These are phyloP conservation scores for Tricladium varicosporioides DNA, from an alignment of 2,329 filamentous ascomycete species.

Conservation along the genomic window DNA sequence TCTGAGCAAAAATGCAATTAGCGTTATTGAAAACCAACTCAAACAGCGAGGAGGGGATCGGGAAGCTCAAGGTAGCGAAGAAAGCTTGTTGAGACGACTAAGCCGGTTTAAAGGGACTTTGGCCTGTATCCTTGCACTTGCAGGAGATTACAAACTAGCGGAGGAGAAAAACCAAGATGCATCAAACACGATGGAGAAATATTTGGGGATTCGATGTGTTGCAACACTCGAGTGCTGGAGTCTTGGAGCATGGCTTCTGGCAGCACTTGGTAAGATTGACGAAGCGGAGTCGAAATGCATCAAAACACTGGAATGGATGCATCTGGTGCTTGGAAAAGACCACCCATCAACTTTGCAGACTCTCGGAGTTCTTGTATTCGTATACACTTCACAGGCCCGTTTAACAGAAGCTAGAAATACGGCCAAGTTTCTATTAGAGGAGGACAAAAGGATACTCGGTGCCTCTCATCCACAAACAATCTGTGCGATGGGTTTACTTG, in stretches of 20 bases:
- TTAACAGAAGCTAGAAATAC: slow-evolving; percentile 2
- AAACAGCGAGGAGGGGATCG: too few species aligned
- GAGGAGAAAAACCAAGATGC: neutral
- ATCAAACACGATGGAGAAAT: neutral
- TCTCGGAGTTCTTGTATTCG: slow-evolving; percentile 2
- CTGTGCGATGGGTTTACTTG: neutral
- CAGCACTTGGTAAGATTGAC: neutral
- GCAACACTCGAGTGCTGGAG: neutral
- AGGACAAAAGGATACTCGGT: neutral
- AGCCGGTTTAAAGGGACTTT: neutral
- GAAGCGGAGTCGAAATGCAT: neutral
- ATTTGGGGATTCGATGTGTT: neutral
- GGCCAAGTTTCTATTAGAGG: neutral
- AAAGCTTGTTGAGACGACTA: too few species aligned
- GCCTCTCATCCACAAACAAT: slow-evolving; percentile 2
- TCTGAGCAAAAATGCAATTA: too few species aligned
- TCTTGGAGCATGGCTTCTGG: neutral
- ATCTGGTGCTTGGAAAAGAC: neutral
- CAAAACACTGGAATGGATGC: slow-evolving; percentile 1
- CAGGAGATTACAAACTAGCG: neutral
- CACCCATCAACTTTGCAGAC: slow-evolving; percentile 3
- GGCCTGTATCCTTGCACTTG: neutral
- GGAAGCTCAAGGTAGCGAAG: too few species aligned
- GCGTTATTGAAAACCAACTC: too few species aligned
- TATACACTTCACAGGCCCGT: slow-evolving; percentile 1